A percentile compares a stretch with the other conserved stretches of the same genome.
phyloP scores from a whole-genome alignment of 2,329 filamentous ascomycete genomes.

The Fusarium keratoplasticum region DNA sequence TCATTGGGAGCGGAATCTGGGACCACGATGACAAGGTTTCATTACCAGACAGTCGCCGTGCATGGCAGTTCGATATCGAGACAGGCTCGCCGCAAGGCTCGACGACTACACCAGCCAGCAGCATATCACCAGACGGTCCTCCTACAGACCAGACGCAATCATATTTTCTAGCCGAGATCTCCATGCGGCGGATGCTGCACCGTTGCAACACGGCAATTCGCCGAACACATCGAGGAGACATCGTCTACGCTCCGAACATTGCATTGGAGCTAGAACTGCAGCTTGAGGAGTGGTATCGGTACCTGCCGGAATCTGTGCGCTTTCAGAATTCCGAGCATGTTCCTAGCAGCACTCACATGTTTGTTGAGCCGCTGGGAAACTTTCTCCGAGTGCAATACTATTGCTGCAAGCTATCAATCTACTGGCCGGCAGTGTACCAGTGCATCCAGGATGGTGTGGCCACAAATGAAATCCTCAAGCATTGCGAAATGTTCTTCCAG shows the following conservation, averaged over 20 bases:
- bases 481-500: slow-evolving; percentile 3
- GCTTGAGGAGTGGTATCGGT: slow-evolving; percentile 49
- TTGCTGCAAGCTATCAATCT: neutral
- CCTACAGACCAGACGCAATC: neutral
- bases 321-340: neutral
- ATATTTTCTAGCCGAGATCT: slow-evolving; percentile 49
- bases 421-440: slow-evolving; percentile 8
- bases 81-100: neutral
- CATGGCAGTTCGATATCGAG: neutral
- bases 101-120: neutral
- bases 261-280: slow-evolving; percentile 48
- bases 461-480: neutral
- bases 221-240: slow-evolving; percentile 24
- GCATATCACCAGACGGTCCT: neutral
- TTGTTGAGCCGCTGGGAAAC: neutral
- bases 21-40: neutral
- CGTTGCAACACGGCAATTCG: slow-evolving; percentile 44
- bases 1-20: slow-evolving; percentile 4
- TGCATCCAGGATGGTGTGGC: neutral
- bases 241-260: slow-evolving; percentile 44
- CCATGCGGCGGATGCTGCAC: slow-evolving; percentile 48
- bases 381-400: neutral
- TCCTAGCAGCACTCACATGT: neutral
- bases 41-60: neutral
- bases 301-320: slow-evolving; percentile 28